Percentiles rank a stretch among this genome's conserved stretches.
These are phyloP conservation scores for Xylaria castorea DNA, from an alignment of 495 filamentous ascomycete species.

Conservation along the genomic window DNA sequence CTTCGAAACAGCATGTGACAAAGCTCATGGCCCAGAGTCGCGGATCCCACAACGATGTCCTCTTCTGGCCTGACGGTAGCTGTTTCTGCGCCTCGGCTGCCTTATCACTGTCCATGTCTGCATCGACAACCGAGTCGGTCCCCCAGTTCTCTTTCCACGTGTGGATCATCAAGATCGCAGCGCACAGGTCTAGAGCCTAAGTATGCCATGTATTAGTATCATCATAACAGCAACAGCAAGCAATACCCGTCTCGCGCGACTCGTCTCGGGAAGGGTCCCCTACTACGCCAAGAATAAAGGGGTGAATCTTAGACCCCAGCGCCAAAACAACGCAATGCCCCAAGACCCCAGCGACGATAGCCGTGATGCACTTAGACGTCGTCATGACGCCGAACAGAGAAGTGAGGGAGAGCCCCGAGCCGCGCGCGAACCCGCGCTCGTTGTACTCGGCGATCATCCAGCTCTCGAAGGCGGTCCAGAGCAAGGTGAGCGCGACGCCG, in stretches of 20 bases:
- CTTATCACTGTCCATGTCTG: neutral
- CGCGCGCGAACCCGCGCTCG: conserved; percentile 35
- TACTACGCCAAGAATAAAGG: conserved; percentile 50
- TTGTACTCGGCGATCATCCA: conserved; percentile 61
- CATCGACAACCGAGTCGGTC: conserved; percentile 5
- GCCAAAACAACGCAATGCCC: conserved; percentile 48
- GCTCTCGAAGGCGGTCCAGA: conserved; percentile 57
- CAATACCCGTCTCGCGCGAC: neutral
- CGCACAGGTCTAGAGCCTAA: conserved; percentile 34
- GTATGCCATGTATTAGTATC: neutral
- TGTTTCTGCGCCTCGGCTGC: neutral
- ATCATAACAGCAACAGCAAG: conserved; percentile 21
- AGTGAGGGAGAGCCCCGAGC: conserved; percentile 36
- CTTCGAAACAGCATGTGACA: conserved; percentile 54
- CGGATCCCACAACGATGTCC: conserved; percentile 34
- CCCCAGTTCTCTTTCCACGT: conserved; percentile 53
- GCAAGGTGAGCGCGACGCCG: conserved; percentile 52
- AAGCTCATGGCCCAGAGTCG: conserved; percentile 47
- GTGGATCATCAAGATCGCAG: conserved; percentile 42
- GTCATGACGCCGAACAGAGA: conserved; percentile 55
- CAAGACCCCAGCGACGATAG: conserved; percentile 47
- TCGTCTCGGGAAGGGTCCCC: conserved; percentile 15
- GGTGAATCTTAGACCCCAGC: conserved; percentile 51
- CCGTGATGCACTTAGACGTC: conserved; percentile 52
- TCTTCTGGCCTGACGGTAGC: neutral